phyloP scores from a whole-genome alignment of 2,329 filamentous ascomycete species.

The Alternaria conjuncta region DNA sequence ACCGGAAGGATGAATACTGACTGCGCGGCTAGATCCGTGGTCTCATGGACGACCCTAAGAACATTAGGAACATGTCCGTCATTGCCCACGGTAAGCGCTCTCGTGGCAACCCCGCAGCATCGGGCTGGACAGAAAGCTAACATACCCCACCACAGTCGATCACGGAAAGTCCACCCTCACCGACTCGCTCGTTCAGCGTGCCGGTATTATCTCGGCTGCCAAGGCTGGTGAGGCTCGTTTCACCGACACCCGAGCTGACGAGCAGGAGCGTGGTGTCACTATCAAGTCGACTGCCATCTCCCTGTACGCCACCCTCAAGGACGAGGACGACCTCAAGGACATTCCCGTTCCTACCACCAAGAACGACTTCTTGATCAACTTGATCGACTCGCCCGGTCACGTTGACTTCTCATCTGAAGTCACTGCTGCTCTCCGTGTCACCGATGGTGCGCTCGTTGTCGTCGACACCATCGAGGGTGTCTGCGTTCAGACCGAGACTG shows the following conservation, averaged over 20 bases:
- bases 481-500: slow-evolving; percentile 99
- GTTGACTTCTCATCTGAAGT: slow-evolving; percentile 99
- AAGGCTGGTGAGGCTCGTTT: slow-evolving; percentile 96
- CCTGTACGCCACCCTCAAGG: slow-evolving; percentile 83
- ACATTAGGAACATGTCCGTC: slow-evolving; percentile 96
- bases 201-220: slow-evolving; percentile 98
- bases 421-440: slow-evolving; percentile 99
- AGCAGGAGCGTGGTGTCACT: slow-evolving; percentile 99
- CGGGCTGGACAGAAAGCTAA: slow-evolving; percentile 29
- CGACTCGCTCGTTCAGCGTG: slow-evolving; percentile 98
- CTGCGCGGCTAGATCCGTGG: slow-evolving; percentile 66
- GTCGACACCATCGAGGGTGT: slow-evolving; percentile 99
- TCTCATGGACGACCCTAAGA: slow-evolving; percentile 79
- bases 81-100: slow-evolving; percentile 84
- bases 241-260: slow-evolving; percentile 95
- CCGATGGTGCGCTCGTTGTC: slow-evolving; percentile 98
- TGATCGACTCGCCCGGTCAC: slow-evolving; percentile 99
- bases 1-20: slow-evolving; percentile 31
- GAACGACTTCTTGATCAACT: slow-evolving; percentile 99
- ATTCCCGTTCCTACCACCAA: slow-evolving; percentile 88
- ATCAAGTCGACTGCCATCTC: slow-evolving; percentile 99
- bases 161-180: slow-evolving; percentile 99
- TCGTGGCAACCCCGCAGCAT: slow-evolving; percentile 18
- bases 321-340: slow-evolving; percentile 91
- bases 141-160: slow-evolving; percentile 68